These are phyloP conservation scores for Erodium chrysanthum DNA, from an alignment of 441 rosid genomes.

Conservation along the genomic window DNA sequence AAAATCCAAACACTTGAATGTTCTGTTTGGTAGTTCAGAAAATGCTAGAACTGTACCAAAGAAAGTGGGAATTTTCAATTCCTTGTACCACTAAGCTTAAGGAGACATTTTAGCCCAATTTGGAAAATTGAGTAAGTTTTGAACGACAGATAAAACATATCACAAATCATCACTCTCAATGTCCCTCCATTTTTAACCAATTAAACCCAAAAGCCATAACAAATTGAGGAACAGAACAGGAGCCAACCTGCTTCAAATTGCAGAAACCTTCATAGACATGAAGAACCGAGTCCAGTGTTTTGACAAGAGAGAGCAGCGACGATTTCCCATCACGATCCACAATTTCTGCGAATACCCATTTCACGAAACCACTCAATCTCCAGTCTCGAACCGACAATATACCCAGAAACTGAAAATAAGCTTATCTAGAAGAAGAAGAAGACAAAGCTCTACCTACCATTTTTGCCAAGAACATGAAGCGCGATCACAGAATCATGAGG, in stretches of 20 bases:
- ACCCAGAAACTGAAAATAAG: constrained; percentile 14
- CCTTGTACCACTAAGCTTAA: neutral
- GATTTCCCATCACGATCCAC: constrained; percentile 69
- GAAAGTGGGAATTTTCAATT: neutral
- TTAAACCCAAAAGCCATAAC: constrained; percentile 4
- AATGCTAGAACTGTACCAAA: neutral
- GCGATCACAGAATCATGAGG: constrained; percentile 61
- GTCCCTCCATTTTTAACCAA: constrained; percentile 8
- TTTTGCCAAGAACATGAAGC: constrained; percentile 45
- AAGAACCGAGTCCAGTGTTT: constrained; percentile 57
- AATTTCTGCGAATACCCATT: constrained; percentile 40
- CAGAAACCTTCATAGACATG: constrained; percentile 74
- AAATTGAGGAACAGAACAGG: too few species aligned
- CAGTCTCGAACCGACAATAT: neutral
- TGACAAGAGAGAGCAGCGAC: constrained; percentile 53
- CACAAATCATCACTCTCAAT: neutral
- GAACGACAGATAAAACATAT: neutral
- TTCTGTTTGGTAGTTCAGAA: neutral
- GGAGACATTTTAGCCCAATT: neutral
- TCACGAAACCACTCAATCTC: constrained; percentile 9
- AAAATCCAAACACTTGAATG: constrained; percentile 10
- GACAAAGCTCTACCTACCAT: constrained; percentile 27
- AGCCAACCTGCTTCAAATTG: constrained; percentile 57
- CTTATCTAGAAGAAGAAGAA: neutral
- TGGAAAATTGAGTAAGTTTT: neutral